phyloP scores from a whole-genome alignment of 192 early-diverging fungal species.

The Linnemannia zychae region DNA sequence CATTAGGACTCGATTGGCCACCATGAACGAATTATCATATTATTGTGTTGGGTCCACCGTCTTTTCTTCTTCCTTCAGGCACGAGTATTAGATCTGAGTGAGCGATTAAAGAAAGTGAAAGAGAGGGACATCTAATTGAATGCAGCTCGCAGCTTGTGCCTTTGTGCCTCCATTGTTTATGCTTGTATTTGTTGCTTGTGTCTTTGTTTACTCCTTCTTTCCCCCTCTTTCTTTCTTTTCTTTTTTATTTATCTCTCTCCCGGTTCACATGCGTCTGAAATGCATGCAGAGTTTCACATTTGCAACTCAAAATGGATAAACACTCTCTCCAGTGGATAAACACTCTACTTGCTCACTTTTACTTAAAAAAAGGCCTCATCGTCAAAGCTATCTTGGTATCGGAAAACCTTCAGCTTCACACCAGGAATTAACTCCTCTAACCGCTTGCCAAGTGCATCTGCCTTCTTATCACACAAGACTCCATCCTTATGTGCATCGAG shows the following conservation, averaged over 20 bases:
- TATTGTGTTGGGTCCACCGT: conserved; percentile 19
- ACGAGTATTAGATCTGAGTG: background rate
- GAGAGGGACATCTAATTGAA: background rate
- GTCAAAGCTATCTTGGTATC: background rate
- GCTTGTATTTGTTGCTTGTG: too few species aligned
- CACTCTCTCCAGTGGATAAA: background rate
- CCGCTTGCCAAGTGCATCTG: background rate
- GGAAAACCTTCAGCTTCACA: background rate
- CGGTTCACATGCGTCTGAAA: background rate
- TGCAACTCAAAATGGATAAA: background rate
- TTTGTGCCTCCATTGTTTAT: too few species aligned
- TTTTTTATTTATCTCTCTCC: background rate
- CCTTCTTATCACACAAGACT: background rate
- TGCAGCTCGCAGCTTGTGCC: too few species aligned
- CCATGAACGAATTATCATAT: conserved; percentile 5
- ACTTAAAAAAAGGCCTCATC: background rate
- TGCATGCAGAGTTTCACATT: background rate
- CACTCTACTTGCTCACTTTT: background rate
- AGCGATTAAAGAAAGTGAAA: background rate
- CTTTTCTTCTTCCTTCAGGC: conserved; percentile 4
- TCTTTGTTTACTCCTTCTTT: background rate
- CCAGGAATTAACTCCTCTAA: background rate
- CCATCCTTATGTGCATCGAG: background rate
- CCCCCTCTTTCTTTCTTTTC: too few species aligned
- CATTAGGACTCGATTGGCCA: background rate